Evolutionary conservation across 805 yeast species (phyloP).

Genomic region (Candida adriatica): DNA sequence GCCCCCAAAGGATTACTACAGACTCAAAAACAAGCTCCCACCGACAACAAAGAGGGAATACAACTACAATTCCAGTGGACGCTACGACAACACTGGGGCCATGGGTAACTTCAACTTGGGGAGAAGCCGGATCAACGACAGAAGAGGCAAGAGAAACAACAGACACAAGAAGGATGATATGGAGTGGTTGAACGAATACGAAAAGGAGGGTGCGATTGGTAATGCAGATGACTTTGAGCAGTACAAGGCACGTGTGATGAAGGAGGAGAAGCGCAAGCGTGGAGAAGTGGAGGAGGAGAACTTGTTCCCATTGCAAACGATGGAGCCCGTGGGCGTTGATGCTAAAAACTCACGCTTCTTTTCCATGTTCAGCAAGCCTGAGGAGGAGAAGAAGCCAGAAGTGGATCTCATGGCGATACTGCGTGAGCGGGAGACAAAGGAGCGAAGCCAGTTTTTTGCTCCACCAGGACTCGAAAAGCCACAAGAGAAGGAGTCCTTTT

Average conservation of each 20-base stretch:
- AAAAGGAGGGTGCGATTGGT: conserved; percentile 14
- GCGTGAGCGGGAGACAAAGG: conserved; percentile 10
- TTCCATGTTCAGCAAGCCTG: conserved; percentile 20
- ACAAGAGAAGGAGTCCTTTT: conserved; percentile 20
- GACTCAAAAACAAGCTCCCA: conserved; percentile 12
- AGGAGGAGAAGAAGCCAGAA: conserved; percentile 4
- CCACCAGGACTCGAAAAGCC: conserved; percentile 17
- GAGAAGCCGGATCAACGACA: conserved; percentile 6
- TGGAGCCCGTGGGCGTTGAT: conserved; percentile 6
- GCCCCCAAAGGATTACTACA: conserved; percentile 20
- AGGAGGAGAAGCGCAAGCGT: conserved; percentile 28
- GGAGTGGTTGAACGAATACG: conserved; percentile 18
- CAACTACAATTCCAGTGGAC: conserved; percentile 5
- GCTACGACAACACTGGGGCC: conserved; percentile 20
- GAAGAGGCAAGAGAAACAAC: conserved; percentile 12
- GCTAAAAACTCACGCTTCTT: conserved; percentile 24
- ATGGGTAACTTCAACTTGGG: conserved; percentile 26
- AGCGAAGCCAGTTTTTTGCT: too few species aligned
- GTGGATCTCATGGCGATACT: conserved; percentile 2
- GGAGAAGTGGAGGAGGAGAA: conserved; percentile 20
- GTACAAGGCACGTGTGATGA: conserved; percentile 33
- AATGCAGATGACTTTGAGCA: conserved; percentile 32
- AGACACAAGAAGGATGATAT: conserved; percentile 15
- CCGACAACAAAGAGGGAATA: conserved; percentile 11
- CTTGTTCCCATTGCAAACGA: too few species aligned